A percentile compares a stretch with the other conserved stretches of the same genome.
These are phyloP conservation scores for Metarhizium sp. DNA, from an alignment of 2,329 filamentous ascomycete species.

Conservation along the genomic window DNA sequence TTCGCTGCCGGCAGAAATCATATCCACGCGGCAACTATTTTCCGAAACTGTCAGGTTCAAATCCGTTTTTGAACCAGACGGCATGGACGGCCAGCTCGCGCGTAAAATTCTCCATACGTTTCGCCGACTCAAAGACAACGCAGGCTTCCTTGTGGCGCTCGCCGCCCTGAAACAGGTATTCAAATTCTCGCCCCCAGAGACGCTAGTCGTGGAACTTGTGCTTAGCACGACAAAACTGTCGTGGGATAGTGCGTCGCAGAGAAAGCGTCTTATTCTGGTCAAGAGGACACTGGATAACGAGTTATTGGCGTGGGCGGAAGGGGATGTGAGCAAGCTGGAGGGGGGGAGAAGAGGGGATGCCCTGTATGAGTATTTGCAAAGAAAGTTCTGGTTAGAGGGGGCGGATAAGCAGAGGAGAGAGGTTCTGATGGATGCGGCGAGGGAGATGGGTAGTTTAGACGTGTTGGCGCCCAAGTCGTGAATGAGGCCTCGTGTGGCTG, in stretches of 20 bases:
- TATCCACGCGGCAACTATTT: constrained; percentile 33
- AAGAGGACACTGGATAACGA: constrained; percentile 33
- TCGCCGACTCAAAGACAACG: constrained; percentile 33
- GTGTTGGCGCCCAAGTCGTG: constrained; percentile 13
- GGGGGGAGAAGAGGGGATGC: constrained; percentile 26
- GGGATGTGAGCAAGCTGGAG: constrained; percentile 26
- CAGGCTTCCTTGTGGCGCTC: constrained; percentile 36
- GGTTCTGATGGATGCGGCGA: constrained; percentile 22
- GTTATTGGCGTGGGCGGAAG: constrained; percentile 19
- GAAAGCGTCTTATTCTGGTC: constrained; percentile 30
- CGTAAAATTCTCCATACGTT: constrained; percentile 42
- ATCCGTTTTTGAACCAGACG: constrained; percentile 31
- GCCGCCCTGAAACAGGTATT: constrained; percentile 33
- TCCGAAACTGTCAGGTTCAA: constrained; percentile 39
- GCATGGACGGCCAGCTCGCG: constrained; percentile 37
- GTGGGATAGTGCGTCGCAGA: constrained; percentile 30
- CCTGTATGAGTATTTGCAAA: constrained; percentile 33
- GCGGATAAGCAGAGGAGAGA: constrained; percentile 15
- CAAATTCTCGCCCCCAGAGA: constrained; percentile 33
- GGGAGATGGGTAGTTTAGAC: constrained; percentile 34
- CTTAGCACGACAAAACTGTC: constrained; percentile 34
- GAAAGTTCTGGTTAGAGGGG: constrained; percentile 24
- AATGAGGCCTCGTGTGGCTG: background rate
- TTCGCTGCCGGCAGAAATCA: constrained; percentile 19
- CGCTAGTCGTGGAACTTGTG: constrained; percentile 36